Conservation (phyloP, 805 yeast genomes). For the Spathaspora boniae region DNA sequence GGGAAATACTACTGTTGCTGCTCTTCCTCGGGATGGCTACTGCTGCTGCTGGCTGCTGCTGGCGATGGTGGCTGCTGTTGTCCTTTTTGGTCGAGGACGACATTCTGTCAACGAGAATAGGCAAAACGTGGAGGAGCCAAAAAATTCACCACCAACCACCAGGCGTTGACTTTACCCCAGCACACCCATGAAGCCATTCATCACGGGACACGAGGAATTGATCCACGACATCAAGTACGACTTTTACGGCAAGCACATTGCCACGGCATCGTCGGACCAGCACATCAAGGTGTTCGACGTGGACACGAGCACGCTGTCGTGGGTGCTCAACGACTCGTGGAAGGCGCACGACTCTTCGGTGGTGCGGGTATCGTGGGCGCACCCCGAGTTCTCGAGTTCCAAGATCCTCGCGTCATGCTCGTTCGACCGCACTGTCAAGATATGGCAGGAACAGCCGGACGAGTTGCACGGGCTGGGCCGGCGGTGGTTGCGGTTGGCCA, state of each 20-base stretch:
- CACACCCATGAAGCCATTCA: conserved; percentile 57
- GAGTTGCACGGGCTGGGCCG: conserved; percentile 75
- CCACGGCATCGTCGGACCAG: conserved; percentile 94
- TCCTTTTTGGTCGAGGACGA: too few species aligned
- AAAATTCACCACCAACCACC: too few species aligned
- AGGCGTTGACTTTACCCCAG: too few species aligned
- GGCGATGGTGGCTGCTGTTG: too few species aligned
- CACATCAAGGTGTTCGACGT: conserved; percentile 86
- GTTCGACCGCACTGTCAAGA: conserved; percentile 80
- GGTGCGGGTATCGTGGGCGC: conserved; percentile 84
- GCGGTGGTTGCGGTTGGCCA: conserved; percentile 74
- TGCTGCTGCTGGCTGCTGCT: too few species aligned
- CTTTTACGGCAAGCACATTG: conserved; percentile 87
- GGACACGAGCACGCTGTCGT: conserved; percentile 60
- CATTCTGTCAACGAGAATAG: too few species aligned
- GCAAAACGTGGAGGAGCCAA: too few species aligned
- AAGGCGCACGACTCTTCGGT: conserved; percentile 91
- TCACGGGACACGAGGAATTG: conserved; percentile 90
- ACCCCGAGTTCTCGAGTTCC: conserved; percentile 78
- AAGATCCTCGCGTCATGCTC: conserved; percentile 84
- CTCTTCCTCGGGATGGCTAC: too few species aligned
- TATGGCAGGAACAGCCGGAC: conserved; percentile 88
- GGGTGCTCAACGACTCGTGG: conserved; percentile 89
- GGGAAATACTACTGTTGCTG: neutral
- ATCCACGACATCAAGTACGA: conserved; percentile 89